Percentiles rank a stretch among this genome's conserved stretches.
phyloP scores from a whole-genome alignment of 2,329 filamentous ascomycete genomes.

The Paracorniculantispora psalliotae region DNA sequence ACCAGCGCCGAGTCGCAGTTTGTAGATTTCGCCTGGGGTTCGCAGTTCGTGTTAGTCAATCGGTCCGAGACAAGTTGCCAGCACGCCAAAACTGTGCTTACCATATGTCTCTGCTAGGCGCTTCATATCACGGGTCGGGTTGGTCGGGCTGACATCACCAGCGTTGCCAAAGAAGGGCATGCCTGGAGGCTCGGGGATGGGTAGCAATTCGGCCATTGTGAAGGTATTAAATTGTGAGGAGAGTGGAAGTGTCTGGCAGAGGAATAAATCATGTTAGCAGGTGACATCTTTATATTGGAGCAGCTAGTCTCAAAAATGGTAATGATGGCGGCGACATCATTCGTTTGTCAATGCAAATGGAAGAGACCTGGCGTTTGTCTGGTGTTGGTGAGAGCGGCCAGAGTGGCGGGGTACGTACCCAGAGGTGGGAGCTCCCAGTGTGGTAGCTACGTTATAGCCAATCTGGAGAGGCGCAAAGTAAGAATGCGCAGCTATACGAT shows the following conservation, averaged over 20 bases:
- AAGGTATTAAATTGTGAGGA: neutral
- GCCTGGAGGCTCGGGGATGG: slow-evolving; percentile 60
- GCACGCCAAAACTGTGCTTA: slow-evolving; percentile 26
- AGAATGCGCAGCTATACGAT: neutral
- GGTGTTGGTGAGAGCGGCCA: neutral
- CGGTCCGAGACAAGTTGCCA: neutral
- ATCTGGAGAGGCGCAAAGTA: neutral
- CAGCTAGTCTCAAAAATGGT: neutral
- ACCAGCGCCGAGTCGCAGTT: slow-evolving; percentile 45
- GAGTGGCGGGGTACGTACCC: neutral
- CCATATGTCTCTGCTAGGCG: slow-evolving; percentile 62
- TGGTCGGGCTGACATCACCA: slow-evolving; percentile 51
- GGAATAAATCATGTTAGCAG: neutral
- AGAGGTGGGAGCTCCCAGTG: neutral
- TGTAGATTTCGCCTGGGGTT: slow-evolving; percentile 52
- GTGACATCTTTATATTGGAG: neutral
- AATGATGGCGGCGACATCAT: neutral
- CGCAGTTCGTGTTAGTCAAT: neutral
- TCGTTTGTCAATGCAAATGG: neutral
- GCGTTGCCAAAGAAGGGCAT: slow-evolving; percentile 64
- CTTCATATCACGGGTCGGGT: slow-evolving; percentile 50
- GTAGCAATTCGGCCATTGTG: slow-evolving; percentile 31
- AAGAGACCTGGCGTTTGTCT: neutral
- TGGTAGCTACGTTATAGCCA: neutral
- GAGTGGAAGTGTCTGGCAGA: neutral